A percentile compares a stretch with the other conserved stretches of the same genome.
These are phyloP conservation scores for Mariannaea elegans DNA, from an alignment of 2,329 filamentous ascomycete species.

Conservation along the genomic window DNA sequence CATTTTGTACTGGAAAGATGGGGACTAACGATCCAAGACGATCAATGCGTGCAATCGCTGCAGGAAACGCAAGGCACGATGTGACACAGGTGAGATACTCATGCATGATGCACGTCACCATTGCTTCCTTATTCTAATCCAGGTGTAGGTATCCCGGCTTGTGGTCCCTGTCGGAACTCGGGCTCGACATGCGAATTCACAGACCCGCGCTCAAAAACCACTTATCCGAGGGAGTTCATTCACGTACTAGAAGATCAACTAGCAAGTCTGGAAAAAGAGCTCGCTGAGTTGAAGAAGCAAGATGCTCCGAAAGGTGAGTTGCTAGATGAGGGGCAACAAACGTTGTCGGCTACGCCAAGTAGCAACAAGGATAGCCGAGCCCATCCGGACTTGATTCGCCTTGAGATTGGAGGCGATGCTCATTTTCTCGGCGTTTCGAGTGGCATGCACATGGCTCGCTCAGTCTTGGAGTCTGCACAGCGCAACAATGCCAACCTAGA, in stretches of 20 bases:
- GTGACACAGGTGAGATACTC: slow-evolving; percentile 24
- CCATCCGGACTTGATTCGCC: slow-evolving; percentile 24
- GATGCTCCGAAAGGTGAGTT: neutral
- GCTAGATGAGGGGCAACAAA: neutral
- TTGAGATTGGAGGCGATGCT: slow-evolving; percentile 25
- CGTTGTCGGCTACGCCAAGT: neutral
- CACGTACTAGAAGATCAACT: slow-evolving; percentile 12
- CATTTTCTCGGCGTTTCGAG: slow-evolving; percentile 27
- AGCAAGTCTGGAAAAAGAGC: slow-evolving; percentile 9
- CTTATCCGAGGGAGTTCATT: slow-evolving; percentile 19
- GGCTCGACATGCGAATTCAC: slow-evolving; percentile 34
- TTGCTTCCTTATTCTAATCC: neutral
- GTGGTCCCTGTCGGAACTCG: slow-evolving; percentile 24
- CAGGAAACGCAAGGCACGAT: slow-evolving; percentile 31
- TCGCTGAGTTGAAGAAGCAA: neutral
- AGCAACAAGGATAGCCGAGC: neutral
- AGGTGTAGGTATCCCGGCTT: slow-evolving; percentile 27
- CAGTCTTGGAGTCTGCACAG: slow-evolving; percentile 24
- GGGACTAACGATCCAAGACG: slow-evolving; percentile 6
- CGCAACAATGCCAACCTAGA: slow-evolving; percentile 21
- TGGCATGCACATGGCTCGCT: slow-evolving; percentile 23
- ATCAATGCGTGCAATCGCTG: slow-evolving; percentile 32
- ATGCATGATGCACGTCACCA: neutral
- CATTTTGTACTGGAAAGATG: neutral
- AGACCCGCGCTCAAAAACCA: slow-evolving; percentile 25